Base-by-base conservation (phyloP, 805 yeast species). In the Saccharomycopsis javanensis region DNA sequence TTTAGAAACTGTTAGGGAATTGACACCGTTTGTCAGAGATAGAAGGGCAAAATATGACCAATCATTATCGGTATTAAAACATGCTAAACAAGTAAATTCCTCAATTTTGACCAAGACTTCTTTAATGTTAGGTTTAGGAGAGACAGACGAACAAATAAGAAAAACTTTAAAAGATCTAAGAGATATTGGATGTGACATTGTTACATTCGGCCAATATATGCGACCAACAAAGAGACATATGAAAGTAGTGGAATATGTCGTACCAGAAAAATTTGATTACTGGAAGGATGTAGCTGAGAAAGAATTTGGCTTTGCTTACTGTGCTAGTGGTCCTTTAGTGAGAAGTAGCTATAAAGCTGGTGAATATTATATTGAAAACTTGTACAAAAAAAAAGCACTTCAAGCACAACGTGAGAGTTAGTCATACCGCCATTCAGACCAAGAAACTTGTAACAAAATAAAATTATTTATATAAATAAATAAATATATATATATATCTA, bases 161-260 rank as follows among this genome's bases (percentile, higher is more conserved):
- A 83, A 81, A 62, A 84, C 97, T 0, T 69, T 94, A 65, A 76
- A 71, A 61, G 96, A 88, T 68, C 75, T 95, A 63, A 80, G 98
- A 61, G 81, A 73, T 18, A 79, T 85, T 50, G 73, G 78, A 7
- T 94, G 96, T 69, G 98, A 94, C 67, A 96, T 94, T 53, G 97
- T 94, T 16, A 94, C 99, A 0, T 94, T 94, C 72, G 99, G 99
- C 37, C 99, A 94, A 72, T 94, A 94, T 71, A 94, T 94, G 97
- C 80, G 99, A 69, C 99, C 99, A 50, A 94, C 99, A 1, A 94
- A 88, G 72, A 83, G 99, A 67, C 99, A 94, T 71, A 90, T 94
- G 95, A 91, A 91, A 74, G 99, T 94, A 48, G 97, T 88, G 10
- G 97, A 92, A 64, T 94, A 94, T 66, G 81, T 94, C 18, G 86